Evolutionary conservation across 176 grass and related monocot species (phyloP).

Genomic region (Oryza glaberrima): DNA sequence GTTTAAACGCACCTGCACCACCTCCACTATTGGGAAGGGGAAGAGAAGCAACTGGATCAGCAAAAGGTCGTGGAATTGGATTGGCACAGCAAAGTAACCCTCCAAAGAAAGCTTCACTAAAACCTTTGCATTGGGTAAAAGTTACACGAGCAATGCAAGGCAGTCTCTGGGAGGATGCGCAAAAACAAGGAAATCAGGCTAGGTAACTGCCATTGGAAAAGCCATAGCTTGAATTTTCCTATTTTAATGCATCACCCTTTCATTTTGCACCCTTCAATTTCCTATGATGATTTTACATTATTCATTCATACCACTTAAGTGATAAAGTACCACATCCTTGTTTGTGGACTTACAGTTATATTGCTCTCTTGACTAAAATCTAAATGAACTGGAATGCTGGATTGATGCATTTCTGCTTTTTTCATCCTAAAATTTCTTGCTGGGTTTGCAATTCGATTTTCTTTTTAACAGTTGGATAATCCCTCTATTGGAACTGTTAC

Average conservation of each 20-base stretch:
- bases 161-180: slow-evolving; percentile 98
- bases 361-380: slow-evolving; percentile 18
- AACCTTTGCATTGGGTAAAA: slow-evolving; percentile 98
- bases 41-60: slow-evolving; percentile 52
- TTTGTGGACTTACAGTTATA: slow-evolving; percentile 27
- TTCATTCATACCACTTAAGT: slow-evolving; percentile 13
- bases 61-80: slow-evolving; percentile 69
- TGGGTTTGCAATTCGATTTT: not conserved
- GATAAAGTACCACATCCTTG: slow-evolving; percentile 22
- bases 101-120: slow-evolving; percentile 84
- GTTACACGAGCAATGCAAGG: slow-evolving; percentile 94
- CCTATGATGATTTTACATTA: slow-evolving; percentile 13
- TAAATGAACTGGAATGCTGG: slow-evolving; percentile 16
- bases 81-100: slow-evolving; percentile 60
- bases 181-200: slow-evolving; percentile 79
- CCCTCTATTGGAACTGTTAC: not conserved
- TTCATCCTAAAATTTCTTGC: slow-evolving; percentile 13
- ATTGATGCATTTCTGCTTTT: slow-evolving; percentile 25
- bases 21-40: slow-evolving; percentile 62
- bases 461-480: slow-evolving; percentile 15
- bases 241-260: slow-evolving; percentile 23
- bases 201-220: slow-evolving; percentile 61
- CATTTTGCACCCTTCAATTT: slow-evolving; percentile 27
- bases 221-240: slow-evolving; percentile 5
- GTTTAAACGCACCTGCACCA: slow-evolving; percentile 63